These are phyloP conservation scores for Ascochyta fabae DNA, from an alignment of 2,329 filamentous ascomycete species.

Conservation along the genomic window DNA sequence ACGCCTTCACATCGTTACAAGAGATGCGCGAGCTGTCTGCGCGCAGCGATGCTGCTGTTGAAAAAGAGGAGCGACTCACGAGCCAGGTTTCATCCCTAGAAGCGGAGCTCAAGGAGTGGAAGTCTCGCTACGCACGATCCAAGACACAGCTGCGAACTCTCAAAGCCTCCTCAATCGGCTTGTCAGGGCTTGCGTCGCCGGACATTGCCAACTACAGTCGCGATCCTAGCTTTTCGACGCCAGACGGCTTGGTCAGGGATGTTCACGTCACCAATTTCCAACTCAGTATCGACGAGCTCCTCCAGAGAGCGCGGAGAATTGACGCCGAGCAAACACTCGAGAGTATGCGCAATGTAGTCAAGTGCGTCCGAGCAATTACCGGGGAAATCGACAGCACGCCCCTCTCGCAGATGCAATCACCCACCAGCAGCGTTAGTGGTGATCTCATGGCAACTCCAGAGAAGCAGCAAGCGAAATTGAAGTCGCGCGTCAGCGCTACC, in stretches of 20 bases:
- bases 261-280: slow-evolving; percentile 95
- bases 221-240: slow-evolving; percentile 71
- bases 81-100: slow-evolving; percentile 78
- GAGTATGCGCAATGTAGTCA: slow-evolving; percentile 84
- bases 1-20: slow-evolving; percentile 80
- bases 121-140: slow-evolving; percentile 82
- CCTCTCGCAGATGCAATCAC: slow-evolving; percentile 46
- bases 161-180: slow-evolving; percentile 78
- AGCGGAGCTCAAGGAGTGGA: slow-evolving; percentile 86
- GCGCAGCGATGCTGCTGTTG: slow-evolving; percentile 77
- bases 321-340: slow-evolving; percentile 78
- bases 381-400: slow-evolving; percentile 73
- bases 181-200: slow-evolving; percentile 63
- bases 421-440: slow-evolving; percentile 45
- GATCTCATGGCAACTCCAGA: slow-evolving; percentile 40
- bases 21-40: slow-evolving; percentile 90
- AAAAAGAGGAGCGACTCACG: slow-evolving; percentile 80
- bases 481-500: slow-evolving; percentile 83
- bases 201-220: slow-evolving; percentile 72
- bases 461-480: slow-evolving; percentile 71
- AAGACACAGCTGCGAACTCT: slow-evolving; percentile 87
- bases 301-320: slow-evolving; percentile 77
- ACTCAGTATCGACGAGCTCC: slow-evolving; percentile 87
- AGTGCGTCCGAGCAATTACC: slow-evolving; percentile 82
- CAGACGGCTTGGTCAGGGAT: slow-evolving; percentile 83